phyloP scores from a whole-genome alignment of 345 rosid species.

The Syzygium aromaticum region DNA sequence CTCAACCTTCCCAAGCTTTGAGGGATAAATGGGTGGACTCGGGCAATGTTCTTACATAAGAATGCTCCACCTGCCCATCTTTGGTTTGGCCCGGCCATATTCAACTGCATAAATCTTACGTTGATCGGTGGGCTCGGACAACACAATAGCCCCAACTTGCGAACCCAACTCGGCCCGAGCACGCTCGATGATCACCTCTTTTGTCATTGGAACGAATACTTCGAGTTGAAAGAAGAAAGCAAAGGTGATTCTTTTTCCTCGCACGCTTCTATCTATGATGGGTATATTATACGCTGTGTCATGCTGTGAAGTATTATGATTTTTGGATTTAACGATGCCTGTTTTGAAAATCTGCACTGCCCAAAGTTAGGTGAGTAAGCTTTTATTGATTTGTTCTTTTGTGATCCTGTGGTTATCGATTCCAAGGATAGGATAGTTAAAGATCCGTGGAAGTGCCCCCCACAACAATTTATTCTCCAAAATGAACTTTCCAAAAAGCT shows the following conservation, averaged over 20 bases:
- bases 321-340: not conserved
- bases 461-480: not conserved
- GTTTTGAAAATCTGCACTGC: not conserved
- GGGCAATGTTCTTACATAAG: not conserved
- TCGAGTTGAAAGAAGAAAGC: too few species aligned
- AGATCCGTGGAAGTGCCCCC: not conserved
- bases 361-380: not conserved
- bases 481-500: not conserved
- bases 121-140: not conserved
- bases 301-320: not conserved
- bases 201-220: not conserved
- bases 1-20: too few species aligned
- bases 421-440: not conserved
- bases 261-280: too few species aligned
- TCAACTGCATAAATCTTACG: fast-evolving
- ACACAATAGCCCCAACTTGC: not conserved
- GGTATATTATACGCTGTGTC: not conserved
- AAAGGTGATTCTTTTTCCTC: too few species aligned
- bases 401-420: not conserved
- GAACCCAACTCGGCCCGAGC: not conserved
- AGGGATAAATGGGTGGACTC: not conserved
- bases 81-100: not conserved
- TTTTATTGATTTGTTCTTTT: not conserved
- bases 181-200: not conserved
- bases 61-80: not conserved